Evolutionary conservation across 73 alveolate genomes (phyloP), one percentile per base, ranked within the genome.

Genomic region (Paramecium sexaurelia): DNA sequence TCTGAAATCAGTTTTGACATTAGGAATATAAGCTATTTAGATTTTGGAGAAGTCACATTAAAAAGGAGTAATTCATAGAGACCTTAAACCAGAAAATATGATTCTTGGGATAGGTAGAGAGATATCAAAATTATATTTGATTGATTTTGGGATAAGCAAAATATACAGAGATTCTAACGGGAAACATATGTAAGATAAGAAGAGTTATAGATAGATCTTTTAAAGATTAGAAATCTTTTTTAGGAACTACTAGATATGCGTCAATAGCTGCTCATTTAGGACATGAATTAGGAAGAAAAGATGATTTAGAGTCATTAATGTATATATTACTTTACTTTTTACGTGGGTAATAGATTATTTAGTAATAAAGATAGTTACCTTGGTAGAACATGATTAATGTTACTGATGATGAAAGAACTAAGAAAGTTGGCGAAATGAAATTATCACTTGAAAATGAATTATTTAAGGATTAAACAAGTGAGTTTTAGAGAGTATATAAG

Each of bases 171-270:
- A 88, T 82, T 39, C 85, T 41, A 69, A 56, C 11, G 91, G 91
- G 36, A 75, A 69, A 36, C 94, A 88, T 13, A 88, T 88, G 90
- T 78, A 78, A 39, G 32, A 78, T 40, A 22, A 29, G 41, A 6
- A 78, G 13, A 41, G 9, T 13, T 37, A 55, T 73, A 47, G 17
- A 7, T 61, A 78, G 90, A 9, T 6, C 94, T 55, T 92, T 84
- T 66, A 85, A 92, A 20, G 95, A 92, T 29, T 40, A 75, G 47
- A 92, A 92, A 35, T 57, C 93, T 37, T 87, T 92, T 43, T 33
- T 78, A 37, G 97, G 97, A 10, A 92, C 96, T 0, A 89, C 95
- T 3, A 27, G 96, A 32, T 94, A 92, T 92, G 96, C 96, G 0
- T 94, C 97, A 15, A 91, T 92, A 13, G 84, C 92, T 32, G 96